phyloP scores from a whole-genome alignment of 768 basidiomycete genomes.

The Boletus fagicola region DNA sequence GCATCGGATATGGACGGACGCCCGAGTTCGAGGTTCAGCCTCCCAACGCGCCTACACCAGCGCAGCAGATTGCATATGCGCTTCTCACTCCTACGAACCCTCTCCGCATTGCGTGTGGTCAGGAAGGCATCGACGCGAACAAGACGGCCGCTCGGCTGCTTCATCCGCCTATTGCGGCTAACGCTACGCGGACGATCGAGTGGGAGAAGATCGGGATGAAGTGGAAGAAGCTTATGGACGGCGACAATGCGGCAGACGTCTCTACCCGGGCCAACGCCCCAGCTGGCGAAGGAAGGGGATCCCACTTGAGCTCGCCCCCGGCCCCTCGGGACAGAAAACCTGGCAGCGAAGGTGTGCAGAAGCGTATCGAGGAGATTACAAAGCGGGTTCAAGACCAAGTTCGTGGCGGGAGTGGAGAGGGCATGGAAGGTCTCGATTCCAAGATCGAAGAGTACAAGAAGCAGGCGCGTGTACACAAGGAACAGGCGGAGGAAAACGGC shows the following conservation, averaged over 20 bases:
- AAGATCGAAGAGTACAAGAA: constrained; percentile 9
- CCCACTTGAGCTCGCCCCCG: not conserved
- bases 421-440: not conserved
- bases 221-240: constrained; percentile 20
- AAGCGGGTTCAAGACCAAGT: not conserved
- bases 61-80: constrained; percentile 44
- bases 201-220: constrained; percentile 21
- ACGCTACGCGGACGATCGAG: constrained; percentile 15
- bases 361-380: constrained; percentile 6
- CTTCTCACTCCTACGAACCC: constrained; percentile 32
- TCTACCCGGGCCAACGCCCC: not conserved
- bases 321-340: not conserved
- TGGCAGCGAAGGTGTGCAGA: not conserved
- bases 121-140: constrained; percentile 26
- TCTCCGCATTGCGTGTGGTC: constrained; percentile 26
- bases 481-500: not conserved
- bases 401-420: not conserved
- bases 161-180: constrained; percentile 2
- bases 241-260: not conserved
- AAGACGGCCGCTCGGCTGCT: constrained; percentile 17
- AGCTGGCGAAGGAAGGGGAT: not conserved
- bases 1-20: constrained; percentile 44
- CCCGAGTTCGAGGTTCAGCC: constrained; percentile 49
- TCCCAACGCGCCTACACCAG: constrained; percentile 39
- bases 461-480: not conserved